Base-by-base conservation (phyloP, 257 asterid genomes). In the Striga asiatica region DNA sequence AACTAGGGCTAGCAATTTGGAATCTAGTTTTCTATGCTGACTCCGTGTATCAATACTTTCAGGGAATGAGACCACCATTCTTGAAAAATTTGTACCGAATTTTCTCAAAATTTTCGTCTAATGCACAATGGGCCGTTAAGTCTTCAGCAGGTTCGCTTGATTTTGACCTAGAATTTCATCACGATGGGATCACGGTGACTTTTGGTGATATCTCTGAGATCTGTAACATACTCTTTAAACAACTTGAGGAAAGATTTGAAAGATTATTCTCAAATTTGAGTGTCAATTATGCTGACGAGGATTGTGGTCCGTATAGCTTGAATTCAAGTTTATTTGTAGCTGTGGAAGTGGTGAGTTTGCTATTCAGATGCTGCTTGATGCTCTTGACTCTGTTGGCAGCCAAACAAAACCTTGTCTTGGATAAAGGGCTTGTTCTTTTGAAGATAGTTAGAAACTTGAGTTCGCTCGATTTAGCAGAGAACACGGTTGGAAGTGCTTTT, bases 321-420 rank as follows among this genome's bases (percentile, higher is more conserved):
- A 51, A 10, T 51, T 61, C 17, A 29, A 58, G 50, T 49, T 52
- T 72, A 27, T 49, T 63, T 50, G 52, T 57, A 38, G 66, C 60
- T 5, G 69, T 70, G 46, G 95, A 76, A 67, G 74, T 72, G 27
- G 41, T 81, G 57, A 71, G 23, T 54, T 65, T 80, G 75, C 66
- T 86, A 39, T 65, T 86, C 56, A 78, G 96, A 74, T 86, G 98
- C 62, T 79, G 94, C 66, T 61, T 89, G 73, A 47, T 76, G 22
- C 74, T 79, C 42, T 61, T 87, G 65, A 54, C 54, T 61, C 61
- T 86, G 74, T 70, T 69, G n/a, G 74, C 24, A 39, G 58, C 38
- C 38, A 59, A 65, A 32, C 74, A 50, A 39, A 66, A 52, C 41
- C 49, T 45, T 73, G 34, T 79, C 46, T 56, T 68, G 74, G 86